Percentiles rank a stretch among this genome's conserved stretches.
These are phyloP conservation scores for Ganoderma sinense DNA, from an alignment of 1,284 basidiomycete genomes.

Conservation along the genomic window DNA sequence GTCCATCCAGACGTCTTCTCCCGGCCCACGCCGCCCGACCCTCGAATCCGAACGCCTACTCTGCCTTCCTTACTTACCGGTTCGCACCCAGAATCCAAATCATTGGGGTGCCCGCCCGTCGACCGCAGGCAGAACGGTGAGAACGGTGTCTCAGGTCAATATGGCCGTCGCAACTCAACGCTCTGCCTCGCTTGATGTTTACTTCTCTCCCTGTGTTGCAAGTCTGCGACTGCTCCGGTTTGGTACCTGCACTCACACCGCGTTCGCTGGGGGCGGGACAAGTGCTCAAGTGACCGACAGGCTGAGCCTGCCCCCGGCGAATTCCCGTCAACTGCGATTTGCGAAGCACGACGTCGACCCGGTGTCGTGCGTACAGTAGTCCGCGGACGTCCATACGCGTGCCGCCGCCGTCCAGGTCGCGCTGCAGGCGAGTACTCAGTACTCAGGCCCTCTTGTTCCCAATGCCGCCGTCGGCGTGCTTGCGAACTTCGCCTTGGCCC, in stretches of 20 bases:
- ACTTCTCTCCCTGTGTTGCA: not conserved
- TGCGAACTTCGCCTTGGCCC: not conserved
- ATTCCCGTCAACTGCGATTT: not conserved
- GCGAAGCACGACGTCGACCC: not conserved
- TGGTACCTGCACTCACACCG: not conserved
- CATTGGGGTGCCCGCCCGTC: not conserved
- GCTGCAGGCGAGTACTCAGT: not conserved
- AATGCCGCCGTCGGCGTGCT: not conserved
- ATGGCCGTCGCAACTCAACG: not conserved
- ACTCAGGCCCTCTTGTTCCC: not conserved
- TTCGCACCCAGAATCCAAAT: not conserved
- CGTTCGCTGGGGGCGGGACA: not conserved
- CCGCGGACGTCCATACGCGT: not conserved
- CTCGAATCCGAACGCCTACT: not conserved
- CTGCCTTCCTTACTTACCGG: not conserved
- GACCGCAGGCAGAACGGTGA: not conserved
- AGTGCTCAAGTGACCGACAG: not conserved
- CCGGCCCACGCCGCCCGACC: not conserved
- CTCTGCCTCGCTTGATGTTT: not conserved
- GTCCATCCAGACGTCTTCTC: not conserved
- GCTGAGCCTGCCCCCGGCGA: not conserved
- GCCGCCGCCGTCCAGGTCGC: slow-evolving; percentile 6
- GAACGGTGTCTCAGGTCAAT: slow-evolving; percentile 4
- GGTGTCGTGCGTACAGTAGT: not conserved
- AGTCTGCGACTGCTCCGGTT: not conserved